Percentiles rank a stretch among this genome's conserved stretches.
Conservation (phyloP, 257 asterid species). For the Schizonepeta tenuifolia region DNA sequence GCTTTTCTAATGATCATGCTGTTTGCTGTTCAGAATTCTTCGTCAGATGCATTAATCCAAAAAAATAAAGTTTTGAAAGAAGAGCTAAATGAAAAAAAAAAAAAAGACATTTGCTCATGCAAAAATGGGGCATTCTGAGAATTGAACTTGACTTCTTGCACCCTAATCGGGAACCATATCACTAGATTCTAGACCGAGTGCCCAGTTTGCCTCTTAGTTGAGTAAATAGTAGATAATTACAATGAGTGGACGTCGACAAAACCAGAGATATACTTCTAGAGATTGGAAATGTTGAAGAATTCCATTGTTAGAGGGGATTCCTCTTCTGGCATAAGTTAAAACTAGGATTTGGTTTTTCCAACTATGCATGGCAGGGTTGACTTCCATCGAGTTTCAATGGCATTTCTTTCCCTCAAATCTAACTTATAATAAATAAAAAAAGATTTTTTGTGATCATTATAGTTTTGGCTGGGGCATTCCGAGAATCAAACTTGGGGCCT, state of each 20-base stretch:
- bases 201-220: no score
- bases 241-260: background rate
- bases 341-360: constrained; percentile 24
- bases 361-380: constrained; percentile 33
- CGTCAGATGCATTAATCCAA: background rate
- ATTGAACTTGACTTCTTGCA: constrained; percentile 85
- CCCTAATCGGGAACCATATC: constrained; percentile 91
- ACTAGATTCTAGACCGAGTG: constrained; percentile 54
- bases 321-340: background rate
- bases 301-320: background rate
- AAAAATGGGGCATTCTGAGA: constrained; percentile 49
- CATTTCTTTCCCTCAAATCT: no score
- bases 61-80: background rate
- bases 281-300: background rate
- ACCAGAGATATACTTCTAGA: background rate
- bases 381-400: background rate
- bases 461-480: constrained; percentile 43
- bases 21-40: constrained; percentile 10
- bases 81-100: background rate
- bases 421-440: no score
- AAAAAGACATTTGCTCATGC: background rate
- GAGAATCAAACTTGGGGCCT: constrained; percentile 85
- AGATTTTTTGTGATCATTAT: no score
- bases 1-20: background rate
- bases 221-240: no score